Evolutionary conservation across 495 filamentous ascomycete genomes (phyloP), one percentile per base, ranked within the genome.

Genomic region (Penicillium robsamsonii): DNA sequence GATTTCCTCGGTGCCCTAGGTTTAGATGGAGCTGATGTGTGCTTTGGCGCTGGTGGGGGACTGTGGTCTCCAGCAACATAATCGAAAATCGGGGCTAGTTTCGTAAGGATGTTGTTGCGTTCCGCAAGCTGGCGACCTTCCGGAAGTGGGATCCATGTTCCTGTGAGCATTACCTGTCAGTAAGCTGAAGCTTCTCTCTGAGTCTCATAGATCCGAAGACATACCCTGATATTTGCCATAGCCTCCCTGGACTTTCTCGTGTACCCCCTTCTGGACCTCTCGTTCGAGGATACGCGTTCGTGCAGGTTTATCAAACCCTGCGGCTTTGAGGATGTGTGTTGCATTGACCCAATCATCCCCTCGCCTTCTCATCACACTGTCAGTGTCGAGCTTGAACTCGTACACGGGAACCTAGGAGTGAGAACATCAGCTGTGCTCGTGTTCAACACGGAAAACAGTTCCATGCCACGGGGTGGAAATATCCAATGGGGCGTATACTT

Each of bases 161-260:
- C 92, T 94, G 49, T 12, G 3, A 4, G 17, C 25, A 29, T 10
- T 11, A 12, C 57, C 47, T 51, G 29, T 73, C 54, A 68, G 63
- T 20, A 58, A 31, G 12, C n/a, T 29, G 13, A 24, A 9, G 0
- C 18, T 38, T 47, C 35, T 17, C 12, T 43, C 9, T 27, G 5
- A 8, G 3, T 2, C 11, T 25, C 5, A 9, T 25, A 27, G n/a
- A 15, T 45, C 10, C 4, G 15, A n/a, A 50, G 33, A 43, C 51
- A 38, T 61, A 90, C 92, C 92, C 77, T 98, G 94, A 62, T 97
- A 98, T 83, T 97, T 98, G 51, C 94, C 94, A 72, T 97, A 98
- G 22, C 94, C 94, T 58, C 94, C 94, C 65, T 98, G 94, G 3
- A 98, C 89, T 74, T 98, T 98, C 73, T 97, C 93, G 73, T 98